These are phyloP conservation scores for Mycena sanguinolenta DNA, from an alignment of 768 basidiomycete species.

Conservation along the genomic window DNA sequence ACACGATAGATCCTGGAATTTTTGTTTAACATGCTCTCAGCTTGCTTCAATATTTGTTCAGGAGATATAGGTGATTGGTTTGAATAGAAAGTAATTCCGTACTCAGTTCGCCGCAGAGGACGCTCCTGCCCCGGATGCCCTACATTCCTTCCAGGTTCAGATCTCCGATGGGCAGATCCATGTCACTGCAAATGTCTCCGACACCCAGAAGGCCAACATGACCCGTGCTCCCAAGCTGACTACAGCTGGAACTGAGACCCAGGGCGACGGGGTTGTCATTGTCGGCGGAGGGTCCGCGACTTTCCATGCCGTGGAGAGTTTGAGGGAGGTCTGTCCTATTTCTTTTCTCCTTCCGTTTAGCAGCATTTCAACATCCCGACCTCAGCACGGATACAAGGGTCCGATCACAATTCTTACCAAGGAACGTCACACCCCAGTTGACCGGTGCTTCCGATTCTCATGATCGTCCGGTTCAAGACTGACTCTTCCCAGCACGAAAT, in stretches of 20 bases:
- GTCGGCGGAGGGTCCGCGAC: conserved; percentile 89
- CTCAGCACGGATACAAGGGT: conserved; percentile 81
- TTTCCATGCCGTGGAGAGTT: conserved; percentile 82
- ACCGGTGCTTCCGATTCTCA: conserved; percentile 65
- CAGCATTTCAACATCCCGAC: background rate
- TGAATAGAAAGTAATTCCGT: background rate
- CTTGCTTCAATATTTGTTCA: conserved; percentile 89
- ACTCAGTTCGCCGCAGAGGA: conserved; percentile 70
- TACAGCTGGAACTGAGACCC: conserved; percentile 58
- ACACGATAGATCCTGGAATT: background rate
- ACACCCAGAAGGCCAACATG: conserved; percentile 77
- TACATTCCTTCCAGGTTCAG: conserved; percentile 83
- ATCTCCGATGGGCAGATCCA: conserved; percentile 80
- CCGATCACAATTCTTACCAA: conserved; percentile 85
- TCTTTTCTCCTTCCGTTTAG: conserved; percentile 1
- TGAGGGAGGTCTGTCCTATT: conserved; percentile 74
- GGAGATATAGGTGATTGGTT: conserved; percentile 81
- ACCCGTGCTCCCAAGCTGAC: conserved; percentile 71
- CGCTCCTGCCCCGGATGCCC: conserved; percentile 83
- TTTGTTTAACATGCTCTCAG: conserved; percentile 50
- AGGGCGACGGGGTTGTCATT: conserved; percentile 80
- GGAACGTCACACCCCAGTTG: conserved; percentile 86
- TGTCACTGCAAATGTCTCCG: conserved; percentile 77
- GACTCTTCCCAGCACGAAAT: conserved; percentile 75
- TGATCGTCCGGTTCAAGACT: conserved; percentile 16